These are phyloP conservation scores for Aureobasidium namibiae DNA, from an alignment of 2,329 filamentous ascomycete species.

Conservation along the genomic window DNA sequence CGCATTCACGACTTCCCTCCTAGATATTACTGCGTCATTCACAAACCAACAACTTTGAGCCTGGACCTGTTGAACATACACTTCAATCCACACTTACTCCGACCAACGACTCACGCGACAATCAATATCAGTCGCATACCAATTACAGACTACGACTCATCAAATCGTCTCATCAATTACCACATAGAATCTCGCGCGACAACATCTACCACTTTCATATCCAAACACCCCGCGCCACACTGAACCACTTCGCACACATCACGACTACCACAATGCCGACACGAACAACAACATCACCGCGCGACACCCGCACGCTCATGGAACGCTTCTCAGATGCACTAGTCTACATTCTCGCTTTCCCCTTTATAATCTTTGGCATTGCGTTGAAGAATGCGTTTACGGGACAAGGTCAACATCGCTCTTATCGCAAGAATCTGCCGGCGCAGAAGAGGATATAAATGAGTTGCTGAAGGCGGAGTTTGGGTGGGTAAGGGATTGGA, in stretches of 20 bases:
- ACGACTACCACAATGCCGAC: neutral
- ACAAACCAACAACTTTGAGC: neutral
- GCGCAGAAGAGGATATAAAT: constrained; percentile 13
- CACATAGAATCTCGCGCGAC: no score
- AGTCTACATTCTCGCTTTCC: constrained; percentile 18
- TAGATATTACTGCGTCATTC: neutral
- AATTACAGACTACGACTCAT: neutral
- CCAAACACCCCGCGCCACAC: no score
- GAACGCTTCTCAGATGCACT: constrained; percentile 17
- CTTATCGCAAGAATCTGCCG: constrained; percentile 15
- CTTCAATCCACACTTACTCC: neutral
- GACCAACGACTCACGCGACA: neutral
- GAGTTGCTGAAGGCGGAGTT: no score
- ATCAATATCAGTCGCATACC: neutral
- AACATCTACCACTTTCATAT: no score
- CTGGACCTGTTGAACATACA: no score
- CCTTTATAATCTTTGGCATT: constrained; percentile 17
- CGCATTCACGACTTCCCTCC: neutral
- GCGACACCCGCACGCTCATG: constrained; percentile 11
- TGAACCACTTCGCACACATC: neutral
- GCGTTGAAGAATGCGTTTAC: constrained; percentile 15
- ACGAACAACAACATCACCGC: neutral
- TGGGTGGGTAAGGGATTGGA: no score
- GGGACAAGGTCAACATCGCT: constrained; percentile 11
- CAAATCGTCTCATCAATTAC: neutral